These are phyloP conservation scores for Perkinsus marinus DNA, from an alignment of 169 alveolate genomes.

Conservation along the genomic window DNA sequence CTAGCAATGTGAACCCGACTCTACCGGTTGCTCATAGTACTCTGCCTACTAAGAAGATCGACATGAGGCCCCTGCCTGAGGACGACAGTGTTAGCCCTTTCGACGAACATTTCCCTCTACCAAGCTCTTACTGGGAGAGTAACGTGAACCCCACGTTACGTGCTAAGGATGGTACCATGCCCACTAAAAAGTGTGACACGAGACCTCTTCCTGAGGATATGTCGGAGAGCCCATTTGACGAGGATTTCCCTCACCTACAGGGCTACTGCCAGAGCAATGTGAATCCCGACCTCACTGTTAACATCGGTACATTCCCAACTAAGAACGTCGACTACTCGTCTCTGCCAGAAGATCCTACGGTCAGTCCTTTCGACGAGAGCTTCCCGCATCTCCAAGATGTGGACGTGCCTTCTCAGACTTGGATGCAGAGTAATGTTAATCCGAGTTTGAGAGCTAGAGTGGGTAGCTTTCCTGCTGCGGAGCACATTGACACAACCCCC, in stretches of 20 bases:
- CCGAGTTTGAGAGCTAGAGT: not conserved
- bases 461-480: not conserved
- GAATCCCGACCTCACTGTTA: not conserved
- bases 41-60: not conserved
- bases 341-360: not conserved
- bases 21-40: not conserved
- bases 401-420: not conserved
- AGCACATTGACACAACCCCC: not conserved
- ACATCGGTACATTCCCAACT: not conserved
- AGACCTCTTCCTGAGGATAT: not conserved
- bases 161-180: not conserved
- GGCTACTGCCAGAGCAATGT: not conserved
- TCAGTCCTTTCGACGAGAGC: not conserved
- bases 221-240: not conserved
- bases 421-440: not conserved
- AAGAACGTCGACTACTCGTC: not conserved
- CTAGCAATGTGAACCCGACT: not conserved
- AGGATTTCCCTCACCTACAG: not conserved
- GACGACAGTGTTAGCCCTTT: not conserved
- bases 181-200: not conserved
- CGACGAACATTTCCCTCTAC: not conserved
- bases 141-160: not conserved
- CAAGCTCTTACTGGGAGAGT: not conserved
- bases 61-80: not conserved
- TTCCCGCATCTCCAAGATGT: not conserved